These are phyloP conservation scores for Macrolepiota albuminosa DNA, from an alignment of 768 basidiomycete genomes.

Conservation along the genomic window DNA sequence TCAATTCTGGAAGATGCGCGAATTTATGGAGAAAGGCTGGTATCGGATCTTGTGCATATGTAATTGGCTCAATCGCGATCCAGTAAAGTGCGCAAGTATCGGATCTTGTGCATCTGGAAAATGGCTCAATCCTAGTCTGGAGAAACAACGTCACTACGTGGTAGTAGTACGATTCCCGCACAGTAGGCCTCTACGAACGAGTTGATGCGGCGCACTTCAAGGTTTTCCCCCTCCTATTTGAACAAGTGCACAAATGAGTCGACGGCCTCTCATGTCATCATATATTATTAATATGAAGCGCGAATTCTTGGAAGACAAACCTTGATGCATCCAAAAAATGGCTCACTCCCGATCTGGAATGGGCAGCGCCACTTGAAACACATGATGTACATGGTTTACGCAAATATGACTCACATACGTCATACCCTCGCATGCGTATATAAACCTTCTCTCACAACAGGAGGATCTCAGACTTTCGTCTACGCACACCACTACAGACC, in stretches of 20 bases:
- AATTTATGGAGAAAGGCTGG: neutral
- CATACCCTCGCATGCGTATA: constrained; percentile 1
- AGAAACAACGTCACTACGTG: neutral
- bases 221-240: neutral
- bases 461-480: neutral
- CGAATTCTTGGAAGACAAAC: neutral
- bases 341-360: neutral
- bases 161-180: neutral
- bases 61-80: too few species aligned
- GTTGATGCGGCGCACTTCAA: neutral
- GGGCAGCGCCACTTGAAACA: constrained; percentile 3
- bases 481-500: neutral
- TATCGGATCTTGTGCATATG: too few species aligned
- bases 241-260: neutral
- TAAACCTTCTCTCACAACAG: neutral
- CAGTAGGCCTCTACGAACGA: neutral
- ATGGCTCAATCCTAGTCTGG: neutral
- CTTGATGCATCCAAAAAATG: neutral
- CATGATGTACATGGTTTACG: neutral
- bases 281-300: neutral
- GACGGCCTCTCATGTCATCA: neutral
- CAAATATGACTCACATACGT: constrained; percentile 7
- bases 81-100: too few species aligned
- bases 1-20: neutral
- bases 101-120: neutral